Percentiles rank a stretch among this genome's conserved stretches.
Conservation (phyloP, 73 alveolate genomes). For the Tetrahymena thermophila region DNA sequence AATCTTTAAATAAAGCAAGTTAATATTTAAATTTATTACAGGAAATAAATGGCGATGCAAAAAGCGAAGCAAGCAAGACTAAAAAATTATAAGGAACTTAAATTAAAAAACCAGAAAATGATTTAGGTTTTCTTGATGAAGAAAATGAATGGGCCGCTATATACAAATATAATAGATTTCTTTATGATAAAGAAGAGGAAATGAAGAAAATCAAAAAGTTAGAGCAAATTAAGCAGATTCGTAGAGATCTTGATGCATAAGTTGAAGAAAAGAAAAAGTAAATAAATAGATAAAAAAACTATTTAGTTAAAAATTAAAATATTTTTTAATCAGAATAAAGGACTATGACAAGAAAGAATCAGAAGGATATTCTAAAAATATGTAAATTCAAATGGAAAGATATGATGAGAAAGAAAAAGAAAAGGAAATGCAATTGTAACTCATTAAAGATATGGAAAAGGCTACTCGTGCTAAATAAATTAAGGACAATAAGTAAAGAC, state of each 20-base stretch:
- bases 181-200: constrained; percentile 34
- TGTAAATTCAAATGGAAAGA: neutral
- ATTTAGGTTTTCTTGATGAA: constrained; percentile 39
- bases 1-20: neutral
- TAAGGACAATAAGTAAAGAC: constrained; percentile 27
- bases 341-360: neutral
- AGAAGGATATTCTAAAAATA: constrained; percentile 15
- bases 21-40: neutral
- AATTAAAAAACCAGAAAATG: constrained; percentile 36
- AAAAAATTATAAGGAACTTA: neutral
- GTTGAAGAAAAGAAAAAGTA: constrained; percentile 20
- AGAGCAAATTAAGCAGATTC: constrained; percentile 3
- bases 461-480: constrained; percentile 20
- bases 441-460: constrained; percentile 23
- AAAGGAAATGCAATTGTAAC: constrained; percentile 9
- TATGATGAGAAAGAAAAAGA: constrained; percentile 38
- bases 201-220: constrained; percentile 10
- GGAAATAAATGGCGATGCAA: neutral
- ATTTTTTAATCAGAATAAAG: neutral
- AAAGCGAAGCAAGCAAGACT: neutral
- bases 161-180: constrained; percentile 37
- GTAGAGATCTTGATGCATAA: constrained; percentile 27
- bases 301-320: neutral
- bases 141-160: constrained; percentile 46
- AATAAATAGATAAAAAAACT: neutral